Evolutionary conservation across 2,329 filamentous ascomycete genomes (phyloP).

Genomic region (Chaetomiaceae sp.): DNA sequence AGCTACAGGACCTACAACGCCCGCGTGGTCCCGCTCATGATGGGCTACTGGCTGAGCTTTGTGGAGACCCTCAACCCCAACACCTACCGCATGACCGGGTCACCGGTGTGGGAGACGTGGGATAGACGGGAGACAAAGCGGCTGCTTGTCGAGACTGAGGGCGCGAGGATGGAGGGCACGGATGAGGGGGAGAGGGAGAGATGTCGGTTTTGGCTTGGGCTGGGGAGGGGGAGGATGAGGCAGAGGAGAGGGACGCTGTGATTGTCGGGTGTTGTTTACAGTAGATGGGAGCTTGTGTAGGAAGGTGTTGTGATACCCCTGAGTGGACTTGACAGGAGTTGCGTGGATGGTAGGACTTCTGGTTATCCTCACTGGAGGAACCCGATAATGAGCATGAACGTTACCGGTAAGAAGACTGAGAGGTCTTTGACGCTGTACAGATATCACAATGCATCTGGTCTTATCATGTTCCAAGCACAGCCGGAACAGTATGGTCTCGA

Average conservation of each 20-base stretch:
- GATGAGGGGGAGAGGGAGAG: conserved; percentile 32
- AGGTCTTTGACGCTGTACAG: too few species aligned
- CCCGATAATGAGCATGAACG: too few species aligned
- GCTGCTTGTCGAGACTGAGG: conserved; percentile 39
- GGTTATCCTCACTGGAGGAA: too few species aligned
- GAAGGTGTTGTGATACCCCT: too few species aligned
- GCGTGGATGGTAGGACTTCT: too few species aligned
- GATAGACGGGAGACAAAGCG: conserved; percentile 29
- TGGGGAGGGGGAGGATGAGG: conserved; percentile 33
- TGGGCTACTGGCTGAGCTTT: conserved; percentile 49
- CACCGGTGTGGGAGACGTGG: conserved; percentile 42
- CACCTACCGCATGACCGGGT: conserved; percentile 28
- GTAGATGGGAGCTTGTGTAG: conserved; percentile 30
- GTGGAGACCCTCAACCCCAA: conserved; percentile 44
- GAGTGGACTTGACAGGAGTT: too few species aligned
- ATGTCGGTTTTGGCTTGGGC: conserved; percentile 40
- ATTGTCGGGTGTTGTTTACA: neutral
- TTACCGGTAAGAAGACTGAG: too few species aligned
- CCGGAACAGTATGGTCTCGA: too few species aligned
- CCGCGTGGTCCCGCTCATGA: conserved; percentile 42
- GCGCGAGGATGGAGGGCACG: conserved; percentile 39
- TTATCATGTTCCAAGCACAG: too few species aligned
- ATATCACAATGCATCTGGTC: too few species aligned
- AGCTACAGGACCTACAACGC: conserved; percentile 45
- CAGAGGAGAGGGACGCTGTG: conserved; percentile 25